Conservation (phyloP, 768 basidiomycete species). For the Cyclocybe cylindracea region DNA sequence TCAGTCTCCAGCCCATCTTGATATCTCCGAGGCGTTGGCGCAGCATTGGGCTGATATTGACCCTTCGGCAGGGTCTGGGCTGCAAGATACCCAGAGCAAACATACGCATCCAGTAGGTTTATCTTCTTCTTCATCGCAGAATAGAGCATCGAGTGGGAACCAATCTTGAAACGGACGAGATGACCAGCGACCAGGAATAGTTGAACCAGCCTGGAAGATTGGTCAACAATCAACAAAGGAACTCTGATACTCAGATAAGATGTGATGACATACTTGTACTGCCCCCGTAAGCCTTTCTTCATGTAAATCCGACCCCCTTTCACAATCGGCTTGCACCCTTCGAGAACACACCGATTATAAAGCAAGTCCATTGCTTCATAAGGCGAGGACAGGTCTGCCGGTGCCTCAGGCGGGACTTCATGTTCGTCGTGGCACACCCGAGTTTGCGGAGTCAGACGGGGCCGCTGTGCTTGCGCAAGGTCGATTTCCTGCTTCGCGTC, state of each 20-base stretch:
- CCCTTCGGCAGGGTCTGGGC: constrained; percentile 62
- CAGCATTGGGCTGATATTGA: constrained; percentile 59
- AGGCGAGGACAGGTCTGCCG: constrained; percentile 51
- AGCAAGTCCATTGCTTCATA: constrained; percentile 61
- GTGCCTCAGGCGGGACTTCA: constrained; percentile 49
- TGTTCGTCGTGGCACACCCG: constrained; percentile 41
- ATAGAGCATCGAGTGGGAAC: constrained; percentile 57
- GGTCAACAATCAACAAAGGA: constrained; percentile 2
- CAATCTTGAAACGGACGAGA: constrained; percentile 71
- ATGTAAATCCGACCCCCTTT: constrained; percentile 75
- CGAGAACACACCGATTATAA: constrained; percentile 88
- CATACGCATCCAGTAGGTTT: constrained; percentile 72
- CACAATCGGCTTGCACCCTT: constrained; percentile 75
- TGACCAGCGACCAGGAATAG: constrained; percentile 76
- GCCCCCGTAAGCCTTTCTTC: constrained; percentile 68
- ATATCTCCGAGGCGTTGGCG: constrained; percentile 70
- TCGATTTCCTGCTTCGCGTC: constrained; percentile 86
- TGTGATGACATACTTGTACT: constrained; percentile 68
- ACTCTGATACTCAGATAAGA: background rate
- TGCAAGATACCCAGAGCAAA: constrained; percentile 86
- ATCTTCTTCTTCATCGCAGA: constrained; percentile 55
- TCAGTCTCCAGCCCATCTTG: constrained; percentile 88
- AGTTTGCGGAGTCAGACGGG: constrained; percentile 59
- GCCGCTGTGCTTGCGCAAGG: constrained; percentile 59
- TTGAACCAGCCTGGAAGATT: constrained; percentile 55